Evolutionary conservation across 257 asterid species (phyloP).

Genomic region (Nicotiana undulata): DNA sequence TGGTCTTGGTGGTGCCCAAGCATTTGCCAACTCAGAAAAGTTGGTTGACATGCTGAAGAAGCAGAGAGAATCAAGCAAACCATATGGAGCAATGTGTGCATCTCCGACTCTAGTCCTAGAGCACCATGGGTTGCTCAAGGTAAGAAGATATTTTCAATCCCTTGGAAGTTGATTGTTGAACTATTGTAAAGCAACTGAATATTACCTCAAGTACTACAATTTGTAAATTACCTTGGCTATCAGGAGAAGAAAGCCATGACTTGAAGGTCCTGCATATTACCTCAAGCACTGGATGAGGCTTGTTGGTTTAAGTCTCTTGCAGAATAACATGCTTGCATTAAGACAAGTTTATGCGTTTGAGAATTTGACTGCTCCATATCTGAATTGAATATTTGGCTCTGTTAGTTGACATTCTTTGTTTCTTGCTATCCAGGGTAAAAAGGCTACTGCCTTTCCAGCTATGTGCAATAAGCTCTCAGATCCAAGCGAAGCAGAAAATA

Average conservation of each 20-base stretch:
- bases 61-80: conserved; percentile 58
- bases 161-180: neutral
- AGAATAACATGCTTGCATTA: neutral
- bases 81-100: conserved; percentile 90
- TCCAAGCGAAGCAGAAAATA: conserved; percentile 61
- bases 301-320: neutral
- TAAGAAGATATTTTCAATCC: conserved; percentile 11
- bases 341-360: neutral
- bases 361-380: neutral
- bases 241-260: neutral
- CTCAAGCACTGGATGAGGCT: no score
- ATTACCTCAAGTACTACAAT: neutral
- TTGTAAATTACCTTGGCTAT: neutral
- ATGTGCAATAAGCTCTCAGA: conserved; percentile 74
- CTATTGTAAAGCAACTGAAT: neutral
- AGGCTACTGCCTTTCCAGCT: conserved; percentile 93
- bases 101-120: conserved; percentile 91
- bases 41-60: conserved; percentile 67
- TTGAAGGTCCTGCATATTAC: neutral
- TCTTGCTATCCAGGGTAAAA: conserved; percentile 58
- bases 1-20: conserved; percentile 94
- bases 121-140: conserved; percentile 86
- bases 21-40: conserved; percentile 71
- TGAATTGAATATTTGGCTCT: neutral
- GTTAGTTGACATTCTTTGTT: neutral